These are phyloP conservation scores for Macrolepiota albuminosa DNA, from an alignment of 768 basidiomycete species.

Conservation along the genomic window DNA sequence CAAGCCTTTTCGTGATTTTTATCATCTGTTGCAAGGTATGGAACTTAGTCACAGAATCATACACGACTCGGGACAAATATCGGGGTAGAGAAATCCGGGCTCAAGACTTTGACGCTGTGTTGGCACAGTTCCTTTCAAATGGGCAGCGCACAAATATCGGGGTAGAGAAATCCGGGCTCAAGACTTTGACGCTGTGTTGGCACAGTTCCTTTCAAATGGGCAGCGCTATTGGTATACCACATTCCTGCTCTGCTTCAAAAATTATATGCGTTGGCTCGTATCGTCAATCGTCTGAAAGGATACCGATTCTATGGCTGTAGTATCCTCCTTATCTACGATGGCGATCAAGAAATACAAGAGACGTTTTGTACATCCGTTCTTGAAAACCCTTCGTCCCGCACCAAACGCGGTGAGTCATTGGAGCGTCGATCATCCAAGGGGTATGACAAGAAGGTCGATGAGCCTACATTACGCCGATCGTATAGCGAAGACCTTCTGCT, in stretches of 20 bases:
- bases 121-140: slow-evolving; percentile 81
- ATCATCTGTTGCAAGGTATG: slow-evolving; percentile 61
- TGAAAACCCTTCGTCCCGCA: slow-evolving; percentile 64
- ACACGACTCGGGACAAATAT: slow-evolving; percentile 95
- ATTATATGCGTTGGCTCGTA: slow-evolving; percentile 88
- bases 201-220: slow-evolving; percentile 83
- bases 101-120: slow-evolving; percentile 77
- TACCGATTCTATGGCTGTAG: slow-evolving; percentile 98
- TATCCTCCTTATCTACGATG: slow-evolving; percentile 95
- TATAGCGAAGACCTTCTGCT: slow-evolving; percentile 77
- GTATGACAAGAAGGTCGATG: slow-evolving; percentile 36
- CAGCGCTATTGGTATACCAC: slow-evolving; percentile 82
- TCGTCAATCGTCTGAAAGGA: slow-evolving; percentile 85
- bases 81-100: slow-evolving; percentile 86
- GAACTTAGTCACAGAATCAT: slow-evolving; percentile 80
- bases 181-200: slow-evolving; percentile 79
- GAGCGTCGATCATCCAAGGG: slow-evolving; percentile 50
- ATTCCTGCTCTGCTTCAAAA: slow-evolving; percentile 90
- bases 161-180: slow-evolving; percentile 86
- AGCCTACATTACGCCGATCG: slow-evolving; percentile 58
- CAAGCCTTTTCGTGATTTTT: background rate
- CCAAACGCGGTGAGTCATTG: slow-evolving; percentile 74
- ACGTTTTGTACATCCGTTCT: slow-evolving; percentile 54
- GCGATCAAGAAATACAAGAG: slow-evolving; percentile 85
- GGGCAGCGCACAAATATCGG: slow-evolving; percentile 90